Base-by-base conservation (phyloP, 345 rosid genomes). In the Conringia planisiliqua region DNA sequence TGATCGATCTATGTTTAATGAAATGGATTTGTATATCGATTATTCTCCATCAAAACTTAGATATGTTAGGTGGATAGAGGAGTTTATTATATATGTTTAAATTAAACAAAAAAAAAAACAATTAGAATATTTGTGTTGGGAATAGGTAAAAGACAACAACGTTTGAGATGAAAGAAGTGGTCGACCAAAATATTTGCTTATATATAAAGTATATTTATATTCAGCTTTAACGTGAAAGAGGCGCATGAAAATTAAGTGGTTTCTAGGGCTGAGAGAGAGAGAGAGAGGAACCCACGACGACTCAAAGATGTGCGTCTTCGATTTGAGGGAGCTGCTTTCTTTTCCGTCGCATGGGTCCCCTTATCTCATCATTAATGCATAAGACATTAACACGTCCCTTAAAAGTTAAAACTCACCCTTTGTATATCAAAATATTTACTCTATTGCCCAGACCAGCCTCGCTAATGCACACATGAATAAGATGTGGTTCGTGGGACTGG, bases 281-380 rank as follows among this genome's bases (percentile, higher is more conserved):
- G 40, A 61, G 51, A 72, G 48, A 61, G 76, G 76, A 50, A 61
- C 69, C 62, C 76, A 72, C 76, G 76, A 72, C 51, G 35, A 61
- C 62, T 10, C n/a, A n/a, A n/a, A n/a, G 2, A 40, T 62, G 52
- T 42, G 68, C 24, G 52, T 26, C 52, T 60, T 32, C 39, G 11
- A 33, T 58, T 58, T 18, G 63, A 58, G 26, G 20, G 43, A 58
- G 63, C 43, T 56, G 26, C 24, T 57, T 57, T 33, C 62, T 32
- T 8, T 58, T 58, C 27, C 27, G 26, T 35, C 6, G 65, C n/a
- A 52, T 62, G 52, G 68, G 68, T 62, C 68, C 44, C 33, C n/a
- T n/a, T 2, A 0, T 50, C 60, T 48, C 33, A 30, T 48, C 68
- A 38, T 44, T 46, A 71, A 4, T 10, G 13, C 35, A 26, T 52